Conservation (phyloP, 208 protist genomes). For the Crithidia thermophila region DNA sequence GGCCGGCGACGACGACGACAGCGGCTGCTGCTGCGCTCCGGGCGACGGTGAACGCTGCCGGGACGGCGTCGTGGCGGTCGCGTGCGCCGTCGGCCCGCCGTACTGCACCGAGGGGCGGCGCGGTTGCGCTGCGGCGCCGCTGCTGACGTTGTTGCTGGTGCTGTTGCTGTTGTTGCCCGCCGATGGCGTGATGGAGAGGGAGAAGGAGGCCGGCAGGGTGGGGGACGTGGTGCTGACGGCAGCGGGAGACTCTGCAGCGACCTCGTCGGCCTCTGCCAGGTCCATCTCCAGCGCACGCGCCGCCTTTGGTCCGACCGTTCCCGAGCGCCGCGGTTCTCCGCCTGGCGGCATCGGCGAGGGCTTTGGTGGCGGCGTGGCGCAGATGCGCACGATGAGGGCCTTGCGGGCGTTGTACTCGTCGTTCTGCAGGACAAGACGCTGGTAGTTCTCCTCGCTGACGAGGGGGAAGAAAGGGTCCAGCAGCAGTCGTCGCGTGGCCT, state of each 20-base stretch:
- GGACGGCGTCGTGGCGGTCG: slow-evolving; percentile 15
- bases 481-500: slow-evolving; percentile 34
- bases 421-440: slow-evolving; percentile 63
- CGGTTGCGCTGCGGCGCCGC: slow-evolving; percentile 7
- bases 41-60: slow-evolving; percentile 18
- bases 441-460: slow-evolving; percentile 77
- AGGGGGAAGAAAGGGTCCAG: slow-evolving; percentile 63
- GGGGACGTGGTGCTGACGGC: not conserved
- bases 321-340: slow-evolving; percentile 7
- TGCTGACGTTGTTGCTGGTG: not conserved
- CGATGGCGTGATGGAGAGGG: slow-evolving; percentile 5
- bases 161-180: not conserved
- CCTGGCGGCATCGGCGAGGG: not conserved
- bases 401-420: slow-evolving; percentile 56
- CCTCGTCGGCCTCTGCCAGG: slow-evolving; percentile 28
- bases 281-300: slow-evolving; percentile 29
- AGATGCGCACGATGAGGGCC: slow-evolving; percentile 13
- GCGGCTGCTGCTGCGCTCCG: not conserved
- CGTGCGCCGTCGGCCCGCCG: slow-evolving; percentile 18
- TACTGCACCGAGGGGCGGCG: slow-evolving; percentile 34
- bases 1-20: not conserved
- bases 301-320: slow-evolving; percentile 8
- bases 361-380: not conserved
- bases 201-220: not conserved
- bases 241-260: not conserved